Evolutionary conservation across 768 basidiomycete genomes (phyloP), one percentile per base, ranked within the genome.

Genomic region (Leccinum longicurvipes): DNA sequence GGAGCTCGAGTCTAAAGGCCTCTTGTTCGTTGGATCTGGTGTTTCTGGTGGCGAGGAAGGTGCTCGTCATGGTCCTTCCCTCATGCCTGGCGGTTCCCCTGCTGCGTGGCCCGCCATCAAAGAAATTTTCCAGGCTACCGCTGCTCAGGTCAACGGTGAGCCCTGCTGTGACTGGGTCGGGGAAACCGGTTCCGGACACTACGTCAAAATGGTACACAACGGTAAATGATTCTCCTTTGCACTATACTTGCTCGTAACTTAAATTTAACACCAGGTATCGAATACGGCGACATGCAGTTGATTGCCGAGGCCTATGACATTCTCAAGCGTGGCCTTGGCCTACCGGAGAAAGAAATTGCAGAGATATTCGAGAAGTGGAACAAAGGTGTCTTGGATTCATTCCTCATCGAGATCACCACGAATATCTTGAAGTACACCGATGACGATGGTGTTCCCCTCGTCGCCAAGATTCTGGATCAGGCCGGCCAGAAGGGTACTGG

Each of bases 121-220:
- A 81, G 83, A 92, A 60, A 98, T 99, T 68, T 99, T 99, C 88
- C 97, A 99, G 78, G 91, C 91, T 74, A 89, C 96, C 50, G 85
- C 97, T 60, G 97, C 97, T 56, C 93, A 98, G 72, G 91, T 89
- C 59, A 80, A 92, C 53, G 93, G 93, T 60, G 91, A 92, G 64
- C 97, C 97, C 29, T 99, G 97, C 81, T 98, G 96, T 72, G 97
- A 99, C 78, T 99, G 97, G 97, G 96, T 99, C 65, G 97, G 97
- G 46, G 91, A 95, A 75, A 88, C 86, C 59, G 97, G 94, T 57
- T 80, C 91, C 47, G 95, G 93, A 28, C 96, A 98, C 80, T 99
- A 98, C 74, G 96, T 99, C 75, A 99, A 99, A 82, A 98, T 99
- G 96, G 96, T 99, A 59, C 96, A 99, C 79, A 93, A 93, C 56